phyloP scores from a whole-genome alignment of 495 filamentous ascomycete species.

The Paragyromitra xinjiangensis region DNA sequence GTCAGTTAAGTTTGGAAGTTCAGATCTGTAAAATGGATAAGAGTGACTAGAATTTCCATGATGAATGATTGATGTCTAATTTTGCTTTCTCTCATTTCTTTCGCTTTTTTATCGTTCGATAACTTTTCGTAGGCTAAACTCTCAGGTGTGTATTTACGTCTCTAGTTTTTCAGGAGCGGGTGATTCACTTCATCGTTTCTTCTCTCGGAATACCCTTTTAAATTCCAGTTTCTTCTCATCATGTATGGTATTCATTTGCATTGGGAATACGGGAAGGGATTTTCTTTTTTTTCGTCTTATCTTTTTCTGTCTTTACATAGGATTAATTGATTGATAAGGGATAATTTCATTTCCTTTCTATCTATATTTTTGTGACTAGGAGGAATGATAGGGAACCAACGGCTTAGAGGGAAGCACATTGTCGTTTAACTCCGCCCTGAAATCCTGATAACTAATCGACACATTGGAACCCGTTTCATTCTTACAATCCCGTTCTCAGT shows the following conservation, averaged over 20 bases:
- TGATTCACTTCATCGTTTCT: conserved; percentile 7
- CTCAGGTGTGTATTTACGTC: conserved; percentile 9
- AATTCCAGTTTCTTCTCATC: conserved; percentile 29
- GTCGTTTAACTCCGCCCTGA: too few species aligned
- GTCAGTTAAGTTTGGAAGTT: conserved; percentile 1
- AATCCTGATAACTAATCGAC: too few species aligned
- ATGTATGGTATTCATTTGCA: conserved; percentile 18
- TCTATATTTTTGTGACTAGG: not conserved
- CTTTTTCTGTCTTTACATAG: conserved; percentile 6
- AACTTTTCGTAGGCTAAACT: conserved; percentile 10
- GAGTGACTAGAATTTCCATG: not conserved
- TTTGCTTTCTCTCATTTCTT: conserved; percentile 21
- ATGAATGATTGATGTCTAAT: conserved; percentile 17
- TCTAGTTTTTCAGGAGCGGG: not conserved
- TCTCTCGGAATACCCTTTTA: conserved; percentile 1
- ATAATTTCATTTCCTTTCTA: not conserved
- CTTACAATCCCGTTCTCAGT: too few species aligned
- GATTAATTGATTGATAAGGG: not conserved
- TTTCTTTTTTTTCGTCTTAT: conserved; percentile 11
- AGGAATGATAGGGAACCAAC: not conserved
- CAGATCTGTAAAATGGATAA: not conserved
- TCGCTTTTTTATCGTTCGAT: conserved; percentile 12
- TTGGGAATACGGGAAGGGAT: not conserved
- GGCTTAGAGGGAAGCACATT: too few species aligned
- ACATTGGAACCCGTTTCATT: too few species aligned